Conservation (phyloP, 2,329 filamentous ascomycete genomes). For the Sarocladium strictum region DNA sequence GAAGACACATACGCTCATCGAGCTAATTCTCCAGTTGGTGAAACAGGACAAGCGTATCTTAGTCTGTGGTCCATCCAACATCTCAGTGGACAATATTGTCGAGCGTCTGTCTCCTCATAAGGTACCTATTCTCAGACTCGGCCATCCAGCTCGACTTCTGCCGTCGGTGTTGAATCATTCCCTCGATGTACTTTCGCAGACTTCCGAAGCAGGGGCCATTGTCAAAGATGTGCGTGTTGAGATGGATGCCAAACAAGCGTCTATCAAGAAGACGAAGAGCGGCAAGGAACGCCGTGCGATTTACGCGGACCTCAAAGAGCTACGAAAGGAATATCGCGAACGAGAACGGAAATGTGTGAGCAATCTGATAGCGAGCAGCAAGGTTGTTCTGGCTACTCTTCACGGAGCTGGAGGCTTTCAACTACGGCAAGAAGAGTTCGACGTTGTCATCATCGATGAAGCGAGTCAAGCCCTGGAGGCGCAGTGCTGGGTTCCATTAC, state of each 20-base stretch:
- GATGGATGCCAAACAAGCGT: conserved; percentile 87
- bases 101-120: conserved; percentile 82
- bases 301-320: conserved; percentile 76
- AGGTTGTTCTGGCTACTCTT: conserved; percentile 85
- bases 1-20: conserved; percentile 94
- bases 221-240: conserved; percentile 86
- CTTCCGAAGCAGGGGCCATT: conserved; percentile 82
- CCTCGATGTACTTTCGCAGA: conserved; percentile 83
- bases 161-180: conserved; percentile 86
- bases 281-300: conserved; percentile 74
- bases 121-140: conserved; percentile 80
- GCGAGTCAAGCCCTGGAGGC: conserved; percentile 93
- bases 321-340: conserved; percentile 83
- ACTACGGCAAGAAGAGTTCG: conserved; percentile 73
- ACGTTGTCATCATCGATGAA: conserved; percentile 93
- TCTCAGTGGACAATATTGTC: conserved; percentile 97
- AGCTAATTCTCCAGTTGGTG: conserved; percentile 87
- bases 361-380: conserved; percentile 68
- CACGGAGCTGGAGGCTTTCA: conserved; percentile 88
- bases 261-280: conserved; percentile 78
- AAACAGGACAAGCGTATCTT: conserved; percentile 68
- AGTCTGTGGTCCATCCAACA: conserved; percentile 95
- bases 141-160: conserved; percentile 85
- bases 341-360: conserved; percentile 77
- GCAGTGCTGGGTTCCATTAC: conserved; percentile 90